Base-by-base conservation (phyloP, 2,329 filamentous ascomycete genomes). In the Monilinia aucupariae region DNA sequence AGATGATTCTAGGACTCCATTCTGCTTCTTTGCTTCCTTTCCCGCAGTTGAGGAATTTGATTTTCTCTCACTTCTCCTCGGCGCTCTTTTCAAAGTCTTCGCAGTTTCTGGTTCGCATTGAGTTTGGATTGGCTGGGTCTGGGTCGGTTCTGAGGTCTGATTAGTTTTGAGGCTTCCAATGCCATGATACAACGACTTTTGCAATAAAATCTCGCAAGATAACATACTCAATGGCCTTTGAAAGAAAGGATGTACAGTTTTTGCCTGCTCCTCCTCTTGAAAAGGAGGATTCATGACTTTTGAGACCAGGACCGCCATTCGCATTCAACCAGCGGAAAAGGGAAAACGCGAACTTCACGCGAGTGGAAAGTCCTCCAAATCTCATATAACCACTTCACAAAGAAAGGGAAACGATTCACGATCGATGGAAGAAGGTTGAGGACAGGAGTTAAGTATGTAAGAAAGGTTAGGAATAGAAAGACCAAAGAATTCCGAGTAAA, bases 221-320 rank as follows among this genome's bases (percentile, higher is more conserved):
- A 34, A 67, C 71, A 55, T 71, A 73, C 72, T 68, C 22, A 67
- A 61, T 25, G 65, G 55, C 49, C 70, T 73, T n/a, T 71, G 66
- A 54, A 74, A 74, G 15, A 74, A 67, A 51, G 73, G 70, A 66
- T 71, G 72, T 25, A 75, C 58, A 47, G 60, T 60, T 54, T 68
- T 73, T 48, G 61, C 22, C 45, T 58, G 60, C 25, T 52, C 63
- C 39, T 68, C 66, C 48, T 72, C 67, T 61, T 70, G 68, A 56
- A 69, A 58, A 62, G 70, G 68, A 64, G 70, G 68, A 64, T 68
- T 70, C 70, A 72, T 70, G 47, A 66, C 70, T 68, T 65, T 69
- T 48, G 68, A 64, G 41, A 70, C 63, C 52, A 74, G 62, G 41
- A 69, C 69, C 66, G 72, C 71, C 71, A 74, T 73, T 51, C 64